Base-by-base conservation (phyloP, 1,284 basidiomycete genomes). In the Sphaerobolus stellatus region DNA sequence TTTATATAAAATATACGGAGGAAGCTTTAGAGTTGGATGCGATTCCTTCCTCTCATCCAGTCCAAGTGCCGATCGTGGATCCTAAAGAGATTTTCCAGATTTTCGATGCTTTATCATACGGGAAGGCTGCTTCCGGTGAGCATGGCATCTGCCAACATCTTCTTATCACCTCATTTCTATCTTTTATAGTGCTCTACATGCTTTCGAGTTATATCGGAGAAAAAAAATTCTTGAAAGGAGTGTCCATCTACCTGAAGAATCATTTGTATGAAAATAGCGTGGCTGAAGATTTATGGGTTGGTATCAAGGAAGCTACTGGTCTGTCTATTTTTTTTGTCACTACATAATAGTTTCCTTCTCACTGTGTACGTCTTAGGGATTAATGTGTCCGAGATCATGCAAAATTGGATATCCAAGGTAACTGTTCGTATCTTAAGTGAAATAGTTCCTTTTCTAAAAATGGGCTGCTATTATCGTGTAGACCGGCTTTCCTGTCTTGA, bases 181-280 rank as follows among this genome's bases (percentile, higher is more conserved):
- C 11, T 44, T 48, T 31, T 57, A 43, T 64, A 81, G 95, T 98
- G 16, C 82, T 99, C 31, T 88, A 93, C 64, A 98, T 99, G 96
- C 77, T 98, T 52, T 86, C 88, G 24, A 81, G 84, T 61, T 88
- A 91, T 60, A 91, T 98, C 22, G 94, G 95, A 48, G 90, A 97
- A 70, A 92, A 95, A 16, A 81, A 78, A 52, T 94, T 95, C 80
- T 71, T 95, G 51, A 85, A 87, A 67, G 92, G 92, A 50, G 90
- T 94, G 44, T 93, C 92, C 0, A 81, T 91, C 56, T 98, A 99
- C 75, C 84, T 98, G 62, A 96, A 96, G 77, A 84, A 89, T 64
- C 84, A 88, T 65, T 70, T 86, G 9, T 97, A 90, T 71, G 84
- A 81, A 33, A 98, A 94, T 71, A 91, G 87, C 46, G 84, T 89